Percentiles rank a stretch among this genome's conserved stretches.
Conservation (phyloP, 148 eudicot genomes). For the Persicaria maculosa region DNA sequence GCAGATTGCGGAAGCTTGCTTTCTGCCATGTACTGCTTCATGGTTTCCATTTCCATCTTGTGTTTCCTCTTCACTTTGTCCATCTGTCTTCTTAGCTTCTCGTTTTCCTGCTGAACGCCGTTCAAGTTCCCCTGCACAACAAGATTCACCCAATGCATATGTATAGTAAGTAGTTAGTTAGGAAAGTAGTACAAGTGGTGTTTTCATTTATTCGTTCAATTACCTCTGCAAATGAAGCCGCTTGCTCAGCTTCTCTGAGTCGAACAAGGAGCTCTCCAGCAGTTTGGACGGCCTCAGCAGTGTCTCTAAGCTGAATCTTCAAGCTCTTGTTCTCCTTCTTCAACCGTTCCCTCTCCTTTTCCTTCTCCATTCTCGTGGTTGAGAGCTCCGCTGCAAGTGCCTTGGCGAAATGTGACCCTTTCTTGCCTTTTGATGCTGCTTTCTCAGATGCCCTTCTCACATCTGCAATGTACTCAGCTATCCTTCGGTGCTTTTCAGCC, state of each 20-base stretch:
- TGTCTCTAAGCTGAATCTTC: constrained; percentile 75
- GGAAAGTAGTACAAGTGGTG: not conserved
- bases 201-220: not conserved
- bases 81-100: constrained; percentile 51
- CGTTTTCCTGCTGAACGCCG: constrained; percentile 63
- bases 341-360: constrained; percentile 66
- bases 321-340: constrained; percentile 74
- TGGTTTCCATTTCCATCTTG: constrained; percentile 89
- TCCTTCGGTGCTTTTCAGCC: constrained; percentile 52
- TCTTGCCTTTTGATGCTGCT: constrained; percentile 74
- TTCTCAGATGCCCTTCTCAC: constrained; percentile 77
- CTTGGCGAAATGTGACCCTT: constrained; percentile 71
- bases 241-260: constrained; percentile 92
- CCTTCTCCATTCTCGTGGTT: constrained; percentile 62
- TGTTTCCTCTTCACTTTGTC: constrained; percentile 88
- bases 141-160: not conserved
- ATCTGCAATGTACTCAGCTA: constrained; percentile 71
- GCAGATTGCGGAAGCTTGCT: constrained; percentile 88
- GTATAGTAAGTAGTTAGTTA: not conserved
- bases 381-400: constrained; percentile 83
- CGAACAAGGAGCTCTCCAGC: constrained; percentile 92
- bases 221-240: constrained; percentile 85
- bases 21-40: constrained; percentile 93
- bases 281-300: constrained; percentile 97
- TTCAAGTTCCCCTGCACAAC: constrained; percentile 43